Base-by-base conservation (phyloP, 108 stramenopile genomes). In the Cyclotella baltica region DNA sequence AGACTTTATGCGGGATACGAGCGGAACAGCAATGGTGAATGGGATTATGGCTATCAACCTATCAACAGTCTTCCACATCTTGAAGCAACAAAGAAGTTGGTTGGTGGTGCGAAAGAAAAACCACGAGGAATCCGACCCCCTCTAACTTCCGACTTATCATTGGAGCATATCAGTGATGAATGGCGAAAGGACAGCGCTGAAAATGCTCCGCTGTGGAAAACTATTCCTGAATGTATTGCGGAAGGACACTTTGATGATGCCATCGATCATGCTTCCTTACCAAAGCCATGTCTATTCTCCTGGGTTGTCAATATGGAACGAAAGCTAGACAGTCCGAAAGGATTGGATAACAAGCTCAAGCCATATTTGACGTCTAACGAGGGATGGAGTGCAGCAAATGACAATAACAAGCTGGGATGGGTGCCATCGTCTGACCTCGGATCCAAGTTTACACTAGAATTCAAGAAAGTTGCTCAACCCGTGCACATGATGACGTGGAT, bases 401-500 rank as follows among this genome's bases (percentile, higher is more conserved):
- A 93, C 58, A 81, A 84, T 31, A 79, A 67, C 57, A 93, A 93
- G 57, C 46, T 89, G 18, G 92, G 92, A 59, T 89, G 86, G 72
- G 81, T 87, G 4, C 87, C 91, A 52, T 10, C 51, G n/a, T 35
- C 72, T 5, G 73, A 58, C 15, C 43, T 65, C 13, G 71, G n/a
- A 10, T 73, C 83, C 37, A 84, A 70, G 51, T 80, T 84, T 46
- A 77, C 70, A 23, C 62, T 84, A 80, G 75, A 77, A 70, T 77
- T 57, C 56, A 77, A 74, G 27, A 58, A 51, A 19, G 55, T 87
- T 55, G 27, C 72, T 20, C 86, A 82, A 73, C 68, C 87, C 0
- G 87, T 95, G 30, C 83, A 73, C 0, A 72, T 83, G 19, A 40
- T 90, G 40, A 91, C 87, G 0, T 61, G 88, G 52, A 90, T 95